phyloP scores from a whole-genome alignment of 352 stramenopile genomes.

The Plasmopara viticola region DNA sequence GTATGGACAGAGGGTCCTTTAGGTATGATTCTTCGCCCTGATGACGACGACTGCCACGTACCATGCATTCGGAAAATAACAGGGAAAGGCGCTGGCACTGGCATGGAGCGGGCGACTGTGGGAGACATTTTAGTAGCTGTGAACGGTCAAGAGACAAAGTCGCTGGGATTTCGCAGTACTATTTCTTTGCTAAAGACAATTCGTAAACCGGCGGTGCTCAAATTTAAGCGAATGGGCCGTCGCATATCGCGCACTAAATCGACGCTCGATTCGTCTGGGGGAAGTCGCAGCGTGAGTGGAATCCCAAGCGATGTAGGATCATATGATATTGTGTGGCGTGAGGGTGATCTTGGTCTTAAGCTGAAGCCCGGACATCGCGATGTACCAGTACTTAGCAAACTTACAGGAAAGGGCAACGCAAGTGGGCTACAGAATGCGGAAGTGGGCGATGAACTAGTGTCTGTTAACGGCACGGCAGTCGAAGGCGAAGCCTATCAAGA shows the following conservation, averaged over 20 bases:
- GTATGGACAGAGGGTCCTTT: conserved; percentile 81
- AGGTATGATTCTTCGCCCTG: conserved; percentile 80
- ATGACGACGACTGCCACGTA: conserved; percentile 83
- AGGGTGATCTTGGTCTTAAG: conserved; percentile 80
- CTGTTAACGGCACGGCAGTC: conserved; percentile 74
- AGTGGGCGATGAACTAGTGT: conserved; percentile 79
- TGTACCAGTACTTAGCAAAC: conserved; percentile 73
- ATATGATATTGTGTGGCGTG: conserved; percentile 86
- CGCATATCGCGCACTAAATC: conserved; percentile 57
- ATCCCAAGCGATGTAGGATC: conserved; percentile 49
- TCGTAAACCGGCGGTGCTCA: conserved; percentile 78
- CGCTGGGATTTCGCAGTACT: conserved; percentile 74
- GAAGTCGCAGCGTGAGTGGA: conserved; percentile 23
- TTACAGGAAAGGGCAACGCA: conserved; percentile 77
- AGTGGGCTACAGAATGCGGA: conserved; percentile 78
- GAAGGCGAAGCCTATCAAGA: conserved; percentile 79
- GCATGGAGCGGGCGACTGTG: conserved; percentile 75
- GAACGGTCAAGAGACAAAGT: conserved; percentile 82
- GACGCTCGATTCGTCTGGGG: conserved; percentile 28
- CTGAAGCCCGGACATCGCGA: conserved; percentile 75
- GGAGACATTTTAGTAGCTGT: conserved; percentile 79
- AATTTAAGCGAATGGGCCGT: conserved; percentile 84
- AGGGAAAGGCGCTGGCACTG: conserved; percentile 74
- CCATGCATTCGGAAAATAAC: conserved; percentile 85
- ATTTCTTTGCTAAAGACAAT: conserved; percentile 85